These are phyloP conservation scores for Berkeleyomyces rouxiae DNA, from an alignment of 2,329 filamentous ascomycete genomes.

Conservation along the genomic window DNA sequence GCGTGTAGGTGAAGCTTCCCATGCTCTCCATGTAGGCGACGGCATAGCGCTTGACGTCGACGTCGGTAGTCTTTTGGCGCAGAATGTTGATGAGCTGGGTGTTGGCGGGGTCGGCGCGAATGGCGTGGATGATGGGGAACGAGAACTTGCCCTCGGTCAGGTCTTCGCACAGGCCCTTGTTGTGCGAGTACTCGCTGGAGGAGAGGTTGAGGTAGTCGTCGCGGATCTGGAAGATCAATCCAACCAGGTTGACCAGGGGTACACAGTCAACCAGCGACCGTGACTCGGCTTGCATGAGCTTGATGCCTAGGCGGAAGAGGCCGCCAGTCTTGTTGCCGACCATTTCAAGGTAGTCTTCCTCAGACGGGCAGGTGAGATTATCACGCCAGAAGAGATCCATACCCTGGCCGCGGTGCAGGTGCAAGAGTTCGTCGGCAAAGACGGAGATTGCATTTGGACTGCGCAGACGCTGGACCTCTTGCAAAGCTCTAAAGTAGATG, in stretches of 20 bases:
- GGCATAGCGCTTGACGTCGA: slow-evolving; percentile 81
- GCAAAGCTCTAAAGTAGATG: slow-evolving; percentile 65
- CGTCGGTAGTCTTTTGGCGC: slow-evolving; percentile 72
- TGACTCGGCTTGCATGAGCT: slow-evolving; percentile 71
- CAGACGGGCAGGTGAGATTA: slow-evolving; percentile 64
- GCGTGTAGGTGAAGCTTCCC: slow-evolving; percentile 77
- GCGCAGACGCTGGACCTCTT: slow-evolving; percentile 54
- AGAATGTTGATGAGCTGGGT: slow-evolving; percentile 80
- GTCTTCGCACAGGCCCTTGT: slow-evolving; percentile 92
- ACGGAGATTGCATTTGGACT: slow-evolving; percentile 52
- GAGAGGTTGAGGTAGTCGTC: slow-evolving; percentile 88
- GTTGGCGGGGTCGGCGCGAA: slow-evolving; percentile 57
- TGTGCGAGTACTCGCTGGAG: slow-evolving; percentile 56
- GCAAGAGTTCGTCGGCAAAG: slow-evolving; percentile 68
- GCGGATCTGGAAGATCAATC: slow-evolving; percentile 77
- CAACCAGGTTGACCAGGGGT: slow-evolving; percentile 69
- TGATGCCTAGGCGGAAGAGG: slow-evolving; percentile 68
- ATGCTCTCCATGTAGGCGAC: slow-evolving; percentile 80
- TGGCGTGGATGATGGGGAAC: slow-evolving; percentile 88
- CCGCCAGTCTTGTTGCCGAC: slow-evolving; percentile 82
- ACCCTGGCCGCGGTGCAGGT: slow-evolving; percentile 73
- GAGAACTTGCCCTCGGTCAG: slow-evolving; percentile 94
- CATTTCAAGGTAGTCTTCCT: slow-evolving; percentile 90
- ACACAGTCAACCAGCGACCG: slow-evolving; percentile 47
- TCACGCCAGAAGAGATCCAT: slow-evolving; percentile 89